Evolutionary conservation across 805 yeast genomes (phyloP).

Genomic region (Candida broadrunensis): DNA sequence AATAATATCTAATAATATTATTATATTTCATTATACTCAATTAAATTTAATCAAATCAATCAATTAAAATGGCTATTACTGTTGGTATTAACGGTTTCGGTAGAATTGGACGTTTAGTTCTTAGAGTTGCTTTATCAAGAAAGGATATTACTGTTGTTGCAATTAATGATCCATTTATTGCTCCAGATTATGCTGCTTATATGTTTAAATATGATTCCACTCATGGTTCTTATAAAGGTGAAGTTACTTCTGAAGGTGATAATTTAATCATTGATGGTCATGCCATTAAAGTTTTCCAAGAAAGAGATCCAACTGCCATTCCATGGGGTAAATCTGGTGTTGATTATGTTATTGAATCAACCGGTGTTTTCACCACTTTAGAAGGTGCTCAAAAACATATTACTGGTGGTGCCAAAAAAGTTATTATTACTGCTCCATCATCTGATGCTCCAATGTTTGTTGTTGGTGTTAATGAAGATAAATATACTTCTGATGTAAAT

Average conservation of each 20-base stretch:
- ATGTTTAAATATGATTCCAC: conserved; percentile 95
- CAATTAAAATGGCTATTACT: conserved; percentile 51
- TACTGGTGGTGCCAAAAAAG: conserved; percentile 92
- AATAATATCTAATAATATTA: neutral
- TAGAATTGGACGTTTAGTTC: conserved; percentile 86
- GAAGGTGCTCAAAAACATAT: conserved; percentile 84
- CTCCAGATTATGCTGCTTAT: conserved; percentile 88
- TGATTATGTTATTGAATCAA: conserved; percentile 86
- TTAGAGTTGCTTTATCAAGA: conserved; percentile 76
- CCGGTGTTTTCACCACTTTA: conserved; percentile 86
- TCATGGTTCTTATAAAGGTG: conserved; percentile 82
- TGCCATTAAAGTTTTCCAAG: conserved; percentile 66
- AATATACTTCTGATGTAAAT: conserved; percentile 70
- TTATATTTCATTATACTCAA: too few relatives aligned
- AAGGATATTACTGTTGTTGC: conserved; percentile 79
- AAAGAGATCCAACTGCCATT: conserved; percentile 79
- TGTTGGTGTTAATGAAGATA: conserved; percentile 81
- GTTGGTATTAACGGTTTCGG: conserved; percentile 96
- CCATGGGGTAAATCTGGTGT: conserved; percentile 88
- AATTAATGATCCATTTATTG: conserved; percentile 88
- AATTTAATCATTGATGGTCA: conserved; percentile 67
- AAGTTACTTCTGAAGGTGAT: conserved; percentile 57
- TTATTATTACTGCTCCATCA: conserved; percentile 91
- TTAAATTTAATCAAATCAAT: neutral
- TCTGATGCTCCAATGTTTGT: conserved; percentile 95